Base-by-base conservation (phyloP, 352 stramenopile genomes). In the Phytophthora podocarpi region DNA sequence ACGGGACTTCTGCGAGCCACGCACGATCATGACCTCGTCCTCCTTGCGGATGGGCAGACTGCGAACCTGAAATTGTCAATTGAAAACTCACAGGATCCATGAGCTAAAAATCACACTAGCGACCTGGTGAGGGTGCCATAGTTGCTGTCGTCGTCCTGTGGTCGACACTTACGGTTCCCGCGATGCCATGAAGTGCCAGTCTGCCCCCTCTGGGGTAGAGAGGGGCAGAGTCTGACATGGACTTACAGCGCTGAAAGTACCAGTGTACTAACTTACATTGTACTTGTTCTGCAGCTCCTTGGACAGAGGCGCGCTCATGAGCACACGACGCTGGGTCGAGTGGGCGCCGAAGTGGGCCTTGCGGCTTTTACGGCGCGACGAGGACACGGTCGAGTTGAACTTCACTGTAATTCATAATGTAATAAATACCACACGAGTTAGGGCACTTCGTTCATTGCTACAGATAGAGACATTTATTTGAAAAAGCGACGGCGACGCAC, bases 201-300 rank as follows among this genome's bases (percentile, higher is more conserved):
- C n/a, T 52, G 31, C 10, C 32, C 45, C 16, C 4, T 32, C 18
- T n/a, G n/a, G n/a, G n/a, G n/a, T 18, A 42, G 4, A 31, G 18
- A 27, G 35, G 18, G 42, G 20, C 11, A 55, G 58, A 26, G 27
- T 78, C 85, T 86, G 85, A 95, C 85, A 93, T 95, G 85, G 85
- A 79, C 85, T 95, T 95, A 95, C 66, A 86, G 23, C 83, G 80
- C 76, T 88, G 78, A 90, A 89, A 92, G 81, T 89, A 83, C 60
- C 78, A 85, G 78, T 87, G 82, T 77, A 90, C 80, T 91, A 89
- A 96, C 89, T 96, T 95, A 98, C 97, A 88, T 98, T 98, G 84
- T 99, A 98, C 93, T 99, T 98, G 70, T 96, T 96, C 86, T 98
- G 97, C 53, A 99, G 85, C 80, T 99, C 98, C 95, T 99, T 99